Evolutionary conservation across 2,329 filamentous ascomycete species (phyloP).

Genomic region (Triangularia verruculosa): DNA sequence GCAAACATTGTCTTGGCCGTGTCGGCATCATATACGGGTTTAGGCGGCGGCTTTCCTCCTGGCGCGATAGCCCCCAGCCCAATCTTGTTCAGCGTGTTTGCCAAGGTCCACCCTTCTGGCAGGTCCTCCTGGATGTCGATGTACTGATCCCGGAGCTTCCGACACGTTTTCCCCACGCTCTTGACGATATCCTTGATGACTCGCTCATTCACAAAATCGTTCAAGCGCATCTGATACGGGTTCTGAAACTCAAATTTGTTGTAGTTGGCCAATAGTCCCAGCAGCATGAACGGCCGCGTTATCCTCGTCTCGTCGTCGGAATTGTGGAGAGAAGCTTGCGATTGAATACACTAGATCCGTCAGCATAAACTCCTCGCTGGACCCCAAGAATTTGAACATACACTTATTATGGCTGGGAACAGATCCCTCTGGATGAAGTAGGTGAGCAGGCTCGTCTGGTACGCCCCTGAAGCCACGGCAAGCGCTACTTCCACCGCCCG

Average conservation of each 20-base stretch:
- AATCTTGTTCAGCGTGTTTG: slow-evolving; percentile 77
- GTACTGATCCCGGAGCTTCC: slow-evolving; percentile 68
- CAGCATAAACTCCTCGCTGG: background rate
- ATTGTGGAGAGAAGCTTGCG: slow-evolving; percentile 50
- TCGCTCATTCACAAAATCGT: slow-evolving; percentile 91
- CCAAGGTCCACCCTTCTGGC: slow-evolving; percentile 84
- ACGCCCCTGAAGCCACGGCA: slow-evolving; percentile 86
- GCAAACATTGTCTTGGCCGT: slow-evolving; percentile 79
- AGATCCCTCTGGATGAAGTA: slow-evolving; percentile 94
- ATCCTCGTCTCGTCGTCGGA: slow-evolving; percentile 46
- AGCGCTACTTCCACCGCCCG: slow-evolving; percentile 80
- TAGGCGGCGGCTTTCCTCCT: slow-evolving; percentile 61
- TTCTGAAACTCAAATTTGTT: slow-evolving; percentile 99
- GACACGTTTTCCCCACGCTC: slow-evolving; percentile 71
- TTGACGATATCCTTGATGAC: slow-evolving; percentile 79
- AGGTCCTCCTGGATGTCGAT: slow-evolving; percentile 85
- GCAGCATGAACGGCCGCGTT: slow-evolving; percentile 73
- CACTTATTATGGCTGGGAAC: slow-evolving; percentile 93
- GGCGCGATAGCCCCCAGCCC: slow-evolving; percentile 75
- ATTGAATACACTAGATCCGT: slow-evolving; percentile 62
- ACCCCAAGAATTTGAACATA: slow-evolving; percentile 37
- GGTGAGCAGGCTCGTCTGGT: slow-evolving; percentile 88
- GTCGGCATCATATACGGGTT: slow-evolving; percentile 66
- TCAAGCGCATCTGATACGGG: slow-evolving; percentile 85
- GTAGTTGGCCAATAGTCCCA: slow-evolving; percentile 91